Conservation (phyloP, 1,284 basidiomycete genomes). For the Sphaerobolus stellatus region DNA sequence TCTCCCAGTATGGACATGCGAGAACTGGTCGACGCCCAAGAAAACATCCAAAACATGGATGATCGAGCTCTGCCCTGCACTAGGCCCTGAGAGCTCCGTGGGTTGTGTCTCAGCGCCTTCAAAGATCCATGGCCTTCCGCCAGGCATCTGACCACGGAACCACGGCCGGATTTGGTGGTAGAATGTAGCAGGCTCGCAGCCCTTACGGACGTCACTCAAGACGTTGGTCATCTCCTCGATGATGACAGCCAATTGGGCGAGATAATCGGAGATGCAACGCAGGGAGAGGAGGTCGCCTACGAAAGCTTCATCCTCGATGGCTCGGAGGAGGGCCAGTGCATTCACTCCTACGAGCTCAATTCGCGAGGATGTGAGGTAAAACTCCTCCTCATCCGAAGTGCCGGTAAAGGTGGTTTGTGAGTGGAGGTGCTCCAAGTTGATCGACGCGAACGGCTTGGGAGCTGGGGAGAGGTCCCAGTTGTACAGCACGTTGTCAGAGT, state of each 20-base stretch:
- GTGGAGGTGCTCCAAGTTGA: slow-evolving; percentile 43
- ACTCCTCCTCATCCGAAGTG: slow-evolving; percentile 83
- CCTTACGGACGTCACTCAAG: slow-evolving; percentile 54
- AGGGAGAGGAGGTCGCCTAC: slow-evolving; percentile 79
- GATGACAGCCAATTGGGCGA: slow-evolving; percentile 62
- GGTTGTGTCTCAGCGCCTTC: slow-evolving; percentile 69
- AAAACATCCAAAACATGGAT: slow-evolving; percentile 91
- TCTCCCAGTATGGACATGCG: slow-evolving; percentile 32
- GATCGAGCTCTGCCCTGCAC: slow-evolving; percentile 87
- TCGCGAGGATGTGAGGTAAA: slow-evolving; percentile 86
- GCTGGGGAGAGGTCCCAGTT: slow-evolving; percentile 67
- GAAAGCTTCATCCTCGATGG: slow-evolving; percentile 90
- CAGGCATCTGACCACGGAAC: slow-evolving; percentile 86
- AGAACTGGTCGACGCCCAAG: slow-evolving; percentile 76
- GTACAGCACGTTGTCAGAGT: slow-evolving; percentile 92
- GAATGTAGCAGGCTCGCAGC: slow-evolving; percentile 79
- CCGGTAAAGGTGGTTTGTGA: slow-evolving; percentile 77
- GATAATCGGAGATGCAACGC: slow-evolving; percentile 71
- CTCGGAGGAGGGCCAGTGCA: slow-evolving; percentile 83
- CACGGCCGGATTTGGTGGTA: slow-evolving; percentile 88
- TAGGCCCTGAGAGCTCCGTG: slow-evolving; percentile 78
- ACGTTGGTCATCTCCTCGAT: slow-evolving; percentile 60
- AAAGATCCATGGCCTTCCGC: slow-evolving; percentile 81
- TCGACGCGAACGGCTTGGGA: slow-evolving; percentile 17
- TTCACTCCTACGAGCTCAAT: slow-evolving; percentile 90